phyloP scores from a whole-genome alignment of 176 grass and related monocot genomes.

The Raddia guianensis region DNA sequence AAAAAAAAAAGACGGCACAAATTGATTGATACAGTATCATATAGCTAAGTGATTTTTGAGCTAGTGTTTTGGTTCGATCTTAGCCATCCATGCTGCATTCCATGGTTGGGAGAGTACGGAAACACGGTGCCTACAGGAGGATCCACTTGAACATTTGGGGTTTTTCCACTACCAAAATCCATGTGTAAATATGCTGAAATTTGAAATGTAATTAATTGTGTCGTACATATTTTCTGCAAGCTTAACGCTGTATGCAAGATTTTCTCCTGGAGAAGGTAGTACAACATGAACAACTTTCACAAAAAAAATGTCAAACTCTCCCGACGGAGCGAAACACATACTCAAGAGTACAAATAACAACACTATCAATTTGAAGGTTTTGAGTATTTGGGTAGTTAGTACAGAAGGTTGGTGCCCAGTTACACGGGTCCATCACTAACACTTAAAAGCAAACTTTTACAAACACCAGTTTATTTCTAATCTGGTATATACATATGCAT shows the following conservation, averaged over 20 bases:
- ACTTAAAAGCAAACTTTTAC: slow-evolving; percentile 28
- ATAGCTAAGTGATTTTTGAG: no score
- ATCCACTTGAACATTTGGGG: no score
- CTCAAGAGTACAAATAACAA: slow-evolving; percentile 12
- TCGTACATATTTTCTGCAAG: not conserved
- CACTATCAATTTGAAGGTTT: not conserved
- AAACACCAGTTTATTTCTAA: slow-evolving; percentile 26
- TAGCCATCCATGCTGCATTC: no score
- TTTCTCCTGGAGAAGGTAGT: not conserved
- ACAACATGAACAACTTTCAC: not conserved
- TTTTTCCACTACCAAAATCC: no score
- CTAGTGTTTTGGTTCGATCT: no score
- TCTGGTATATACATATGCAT: slow-evolving; percentile 37
- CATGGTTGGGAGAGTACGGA: no score
- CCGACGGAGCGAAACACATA: not conserved
- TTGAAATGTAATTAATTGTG: no score
- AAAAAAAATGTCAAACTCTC: not conserved
- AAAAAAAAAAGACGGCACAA: no score
- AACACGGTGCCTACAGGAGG: no score
- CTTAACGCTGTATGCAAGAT: not conserved
- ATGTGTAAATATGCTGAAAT: no score
- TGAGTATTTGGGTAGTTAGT: slow-evolving; percentile 5
- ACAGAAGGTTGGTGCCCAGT: slow-evolving; percentile 23
- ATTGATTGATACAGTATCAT: no score
- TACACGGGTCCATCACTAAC: slow-evolving; percentile 5